These are phyloP conservation scores for Polyporus arcularius DNA, from an alignment of 768 basidiomycete genomes.

Conservation along the genomic window DNA sequence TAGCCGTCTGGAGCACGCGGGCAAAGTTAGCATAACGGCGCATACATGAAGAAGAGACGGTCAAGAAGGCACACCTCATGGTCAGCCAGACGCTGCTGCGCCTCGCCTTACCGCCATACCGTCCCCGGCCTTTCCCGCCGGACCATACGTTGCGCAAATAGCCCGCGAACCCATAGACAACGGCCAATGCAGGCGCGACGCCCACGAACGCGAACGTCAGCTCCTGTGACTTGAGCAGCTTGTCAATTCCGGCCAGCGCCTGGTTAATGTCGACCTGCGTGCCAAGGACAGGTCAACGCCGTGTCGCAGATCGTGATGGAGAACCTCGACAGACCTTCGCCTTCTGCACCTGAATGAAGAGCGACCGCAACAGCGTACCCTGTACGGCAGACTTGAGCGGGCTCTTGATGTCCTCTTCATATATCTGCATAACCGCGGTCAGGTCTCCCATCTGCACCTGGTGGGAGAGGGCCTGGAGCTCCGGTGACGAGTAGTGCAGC, in stretches of 20 bases:
- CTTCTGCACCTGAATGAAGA: constrained; percentile 94
- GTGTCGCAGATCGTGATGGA: background rate
- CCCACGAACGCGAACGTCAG: constrained; percentile 97
- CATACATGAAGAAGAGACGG: background rate
- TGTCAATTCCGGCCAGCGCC: constrained; percentile 89
- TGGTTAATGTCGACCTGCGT: constrained; percentile 87
- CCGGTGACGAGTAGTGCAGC: constrained; percentile 59
- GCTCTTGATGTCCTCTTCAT: constrained; percentile 90
- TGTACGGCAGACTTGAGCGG: constrained; percentile 79
- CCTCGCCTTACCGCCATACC: constrained; percentile 58
- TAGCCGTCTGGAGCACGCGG: constrained; percentile 49
- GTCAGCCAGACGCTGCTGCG: constrained; percentile 66
- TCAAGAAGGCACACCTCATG: constrained; percentile 54
- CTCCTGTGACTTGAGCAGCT: constrained; percentile 90
- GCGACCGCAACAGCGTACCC: constrained; percentile 79
- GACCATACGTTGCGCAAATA: constrained; percentile 53
- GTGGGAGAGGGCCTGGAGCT: constrained; percentile 64
- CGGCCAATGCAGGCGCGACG: constrained; percentile 83
- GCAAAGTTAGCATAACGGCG: background rate
- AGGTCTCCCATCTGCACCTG: constrained; percentile 81
- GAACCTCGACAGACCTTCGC: constrained; percentile 66
- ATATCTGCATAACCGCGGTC: constrained; percentile 82
- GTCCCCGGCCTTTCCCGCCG: constrained; percentile 48
- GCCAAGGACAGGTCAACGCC: background rate
- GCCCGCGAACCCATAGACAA: constrained; percentile 70